Evolutionary conservation across 1,284 basidiomycete species (phyloP).

Genomic region (Heterobasidion irregulare): DNA sequence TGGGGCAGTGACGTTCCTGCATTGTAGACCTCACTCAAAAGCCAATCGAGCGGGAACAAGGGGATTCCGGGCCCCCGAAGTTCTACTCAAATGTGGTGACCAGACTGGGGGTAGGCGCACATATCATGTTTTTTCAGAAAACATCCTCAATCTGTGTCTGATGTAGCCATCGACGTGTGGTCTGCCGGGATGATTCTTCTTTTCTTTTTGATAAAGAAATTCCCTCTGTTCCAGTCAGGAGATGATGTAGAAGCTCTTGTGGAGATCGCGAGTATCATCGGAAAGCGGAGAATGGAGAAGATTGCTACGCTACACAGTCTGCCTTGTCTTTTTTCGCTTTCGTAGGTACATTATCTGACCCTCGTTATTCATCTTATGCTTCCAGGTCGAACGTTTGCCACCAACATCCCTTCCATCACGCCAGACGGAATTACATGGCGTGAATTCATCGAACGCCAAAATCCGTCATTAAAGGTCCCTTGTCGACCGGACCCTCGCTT

Average conservation of each 20-base stretch:
- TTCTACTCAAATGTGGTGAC: conserved; percentile 90
- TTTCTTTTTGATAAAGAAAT: conserved; percentile 89
- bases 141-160: conserved; percentile 2
- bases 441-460: conserved; percentile 69
- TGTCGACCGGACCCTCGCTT: conserved; percentile 40
- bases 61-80: conserved; percentile 96
- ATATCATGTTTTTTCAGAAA: conserved; percentile 1
- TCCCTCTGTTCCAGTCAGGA: conserved; percentile 91
- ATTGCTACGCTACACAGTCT: conserved; percentile 86
- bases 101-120: conserved; percentile 76
- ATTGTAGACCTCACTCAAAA: conserved; percentile 70
- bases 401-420: conserved; percentile 75
- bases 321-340: conserved; percentile 19
- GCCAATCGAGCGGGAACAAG: conserved; percentile 96
- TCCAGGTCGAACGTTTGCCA: conserved; percentile 77
- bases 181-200: conserved; percentile 89
- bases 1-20: not conserved
- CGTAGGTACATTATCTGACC: conserved; percentile 4
- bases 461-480: conserved; percentile 62
- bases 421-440: conserved; percentile 60
- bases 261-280: conserved; percentile 90
- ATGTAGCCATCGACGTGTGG: conserved; percentile 91
- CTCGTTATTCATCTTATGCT: not conserved
- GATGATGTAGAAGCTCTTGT: conserved; percentile 95
- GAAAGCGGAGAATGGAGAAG: conserved; percentile 77